phyloP scores from a whole-genome alignment of 2,329 filamentous ascomycete species.

The Exophiala viscosa region DNA sequence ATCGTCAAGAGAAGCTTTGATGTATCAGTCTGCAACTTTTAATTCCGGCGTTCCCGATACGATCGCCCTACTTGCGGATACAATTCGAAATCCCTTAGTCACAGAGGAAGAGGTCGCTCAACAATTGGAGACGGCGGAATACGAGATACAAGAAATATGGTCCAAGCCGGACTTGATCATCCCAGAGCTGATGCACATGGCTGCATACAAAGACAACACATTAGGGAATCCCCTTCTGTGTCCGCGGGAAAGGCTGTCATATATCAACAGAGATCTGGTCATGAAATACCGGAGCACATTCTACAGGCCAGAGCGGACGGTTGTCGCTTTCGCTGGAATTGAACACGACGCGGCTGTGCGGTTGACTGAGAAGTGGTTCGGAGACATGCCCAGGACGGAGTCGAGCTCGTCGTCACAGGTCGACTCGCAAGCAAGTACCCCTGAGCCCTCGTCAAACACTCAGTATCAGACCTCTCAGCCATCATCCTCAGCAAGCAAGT shows the following conservation, averaged over 20 bases:
- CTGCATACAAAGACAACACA: conserved; percentile 93
- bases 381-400: conserved; percentile 66
- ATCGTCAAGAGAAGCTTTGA: conserved; percentile 89
- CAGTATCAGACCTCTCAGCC: conserved; percentile 35
- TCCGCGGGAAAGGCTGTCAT: conserved; percentile 72
- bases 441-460: conserved; percentile 37
- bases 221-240: conserved; percentile 90
- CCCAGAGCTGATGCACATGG: conserved; percentile 91
- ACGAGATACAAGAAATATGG: conserved; percentile 97
- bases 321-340: conserved; percentile 92
- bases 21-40: conserved; percentile 99
- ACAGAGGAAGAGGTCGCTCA: conserved; percentile 81
- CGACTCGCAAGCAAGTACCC: conserved; percentile 29
- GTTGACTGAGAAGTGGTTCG: conserved; percentile 81
- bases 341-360: conserved; percentile 74
- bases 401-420: conserved; percentile 26
- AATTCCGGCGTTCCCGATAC: conserved; percentile 84
- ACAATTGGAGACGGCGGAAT: conserved; percentile 86
- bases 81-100: conserved; percentile 79
- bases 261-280: conserved; percentile 71
- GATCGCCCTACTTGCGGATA: conserved; percentile 83
- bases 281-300: conserved; percentile 76
- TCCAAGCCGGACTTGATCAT: conserved; percentile 93
- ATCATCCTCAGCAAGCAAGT: conserved; percentile 40
- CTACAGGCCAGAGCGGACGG: conserved; percentile 84